phyloP scores from a whole-genome alignment of 2,329 filamentous ascomycete genomes.

The Scopulariopsis brevicaulis region DNA sequence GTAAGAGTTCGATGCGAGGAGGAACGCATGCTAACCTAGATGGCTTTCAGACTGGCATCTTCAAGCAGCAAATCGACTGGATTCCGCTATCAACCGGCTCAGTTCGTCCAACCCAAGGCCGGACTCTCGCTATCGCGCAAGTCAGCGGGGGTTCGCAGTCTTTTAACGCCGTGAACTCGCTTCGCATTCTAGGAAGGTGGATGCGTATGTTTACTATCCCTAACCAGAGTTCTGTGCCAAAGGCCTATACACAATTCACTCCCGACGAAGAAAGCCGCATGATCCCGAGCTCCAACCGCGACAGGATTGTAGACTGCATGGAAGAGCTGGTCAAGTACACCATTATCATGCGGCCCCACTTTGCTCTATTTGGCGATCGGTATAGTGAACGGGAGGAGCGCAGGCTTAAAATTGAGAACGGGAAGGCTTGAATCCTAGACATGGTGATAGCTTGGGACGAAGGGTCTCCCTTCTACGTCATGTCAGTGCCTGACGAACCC shows the following conservation, averaged over 20 bases:
- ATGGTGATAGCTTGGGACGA: neutral
- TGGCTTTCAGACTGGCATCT: slow-evolving; percentile 41
- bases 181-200: slow-evolving; percentile 56
- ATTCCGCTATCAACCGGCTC: slow-evolving; percentile 50
- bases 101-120: slow-evolving; percentile 54
- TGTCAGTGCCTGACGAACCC: no score
- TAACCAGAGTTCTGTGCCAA: slow-evolving; percentile 53
- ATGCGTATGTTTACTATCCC: slow-evolving; percentile 60
- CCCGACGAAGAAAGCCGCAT: slow-evolving; percentile 38
- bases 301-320: slow-evolving; percentile 54
- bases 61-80: slow-evolving; percentile 64
- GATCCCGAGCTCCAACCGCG: slow-evolving; percentile 42
- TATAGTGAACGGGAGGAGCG: slow-evolving; percentile 46
- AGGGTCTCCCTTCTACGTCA: no score
- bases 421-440: neutral
- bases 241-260: slow-evolving; percentile 49
- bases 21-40: neutral
- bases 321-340: slow-evolving; percentile 63
- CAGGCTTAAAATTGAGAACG: slow-evolving; percentile 9
- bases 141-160: slow-evolving; percentile 54
- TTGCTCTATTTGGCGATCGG: slow-evolving; percentile 49
- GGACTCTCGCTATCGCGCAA: slow-evolving; percentile 50
- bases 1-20: neutral
- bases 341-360: slow-evolving; percentile 49
- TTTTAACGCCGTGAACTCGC: slow-evolving; percentile 55